Evolutionary conservation across 169 alveolate genomes (phyloP), one percentile per base, ranked within the genome.

Genomic region (Plasmodium sp.): DNA sequence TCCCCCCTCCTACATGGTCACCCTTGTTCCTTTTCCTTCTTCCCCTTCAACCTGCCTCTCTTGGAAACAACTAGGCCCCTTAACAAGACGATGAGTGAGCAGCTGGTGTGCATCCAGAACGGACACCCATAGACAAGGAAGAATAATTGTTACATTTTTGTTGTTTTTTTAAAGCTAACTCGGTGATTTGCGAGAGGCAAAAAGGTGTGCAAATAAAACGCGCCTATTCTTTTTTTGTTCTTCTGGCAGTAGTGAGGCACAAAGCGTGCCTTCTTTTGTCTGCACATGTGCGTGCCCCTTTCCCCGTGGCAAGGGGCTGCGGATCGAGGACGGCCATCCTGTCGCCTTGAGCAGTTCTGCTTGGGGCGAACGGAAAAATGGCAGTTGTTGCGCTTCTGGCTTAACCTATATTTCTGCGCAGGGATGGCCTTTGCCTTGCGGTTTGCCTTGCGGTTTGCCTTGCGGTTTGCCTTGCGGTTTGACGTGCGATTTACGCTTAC

Each of bases 21-120:
- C 18, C 27, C 5, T 51, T 22, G 39, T 83, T 7, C 14, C 41
- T 67, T 62, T 83, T 41, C 48, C 74, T 22, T 27, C 16, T 83
- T 2, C 33, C 39, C n/a, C 43, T 9, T 22, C 43, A 67, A 67
- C 27, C 77, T 27, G 12, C n/a, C 39, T 5, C 77, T 62, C 51
- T 39, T 16, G 2, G 16, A 83, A 41, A 67, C 27, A 31, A 56
- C 36, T 80, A 84, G 93, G 93, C 18, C 81, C 93, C 3, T 6
- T 84, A 71, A 56, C 43, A 39, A 67, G 41, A 33, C 34, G 34
- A 58, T 71, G 93, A 84, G 45, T 43, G 79, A 9, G 5, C 39
- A 67, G 12, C 10, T 67, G 77, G n/a, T 67, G 39, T 67, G 33
- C 27, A 27, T 36, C 39, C 34, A 22, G 16, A 67, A 67, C 16